phyloP scores from a whole-genome alignment of 2,329 filamentous ascomycete genomes.

The Rhinocladiella similis region DNA sequence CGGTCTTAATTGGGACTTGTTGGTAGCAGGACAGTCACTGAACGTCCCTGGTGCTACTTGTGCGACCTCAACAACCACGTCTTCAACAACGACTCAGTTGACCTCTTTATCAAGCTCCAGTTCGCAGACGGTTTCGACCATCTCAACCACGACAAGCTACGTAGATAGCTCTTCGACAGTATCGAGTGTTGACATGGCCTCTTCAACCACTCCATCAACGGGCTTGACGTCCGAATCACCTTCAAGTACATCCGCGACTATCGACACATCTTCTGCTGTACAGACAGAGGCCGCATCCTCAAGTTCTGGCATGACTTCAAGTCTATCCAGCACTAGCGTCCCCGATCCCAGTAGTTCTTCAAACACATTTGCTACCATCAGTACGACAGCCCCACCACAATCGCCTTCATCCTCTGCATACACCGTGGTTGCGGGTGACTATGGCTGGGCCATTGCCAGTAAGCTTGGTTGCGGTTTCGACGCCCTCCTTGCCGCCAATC shows the following conservation, averaged over 20 bases:
- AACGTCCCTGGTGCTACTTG: constrained; percentile 22
- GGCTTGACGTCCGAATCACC: neutral
- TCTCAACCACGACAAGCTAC: neutral
- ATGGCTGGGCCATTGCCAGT: constrained; percentile 17
- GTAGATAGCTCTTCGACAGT: neutral
- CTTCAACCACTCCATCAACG: neutral
- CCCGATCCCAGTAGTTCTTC: neutral
- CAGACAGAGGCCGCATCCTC: too few species aligned
- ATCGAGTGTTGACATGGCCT: neutral
- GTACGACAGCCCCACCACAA: constrained; percentile 5
- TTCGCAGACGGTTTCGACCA: neutral
- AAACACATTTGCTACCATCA: neutral
- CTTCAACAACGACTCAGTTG: constrained; percentile 2
- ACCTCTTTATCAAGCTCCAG: neutral
- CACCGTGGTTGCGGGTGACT: constrained; percentile 21
- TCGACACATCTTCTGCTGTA: too few species aligned
- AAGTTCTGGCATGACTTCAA: neutral
- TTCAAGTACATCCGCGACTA: neutral
- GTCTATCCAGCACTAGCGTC: neutral
- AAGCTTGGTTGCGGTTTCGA: constrained; percentile 20
- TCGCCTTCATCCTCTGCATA: constrained; percentile 6
- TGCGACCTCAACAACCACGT: constrained; percentile 8
- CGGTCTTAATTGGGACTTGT: constrained; percentile 24
- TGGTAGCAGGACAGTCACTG: constrained; percentile 22
- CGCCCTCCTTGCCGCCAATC: constrained; percentile 22